Evolutionary conservation across 768 basidiomycete species (phyloP).

Genomic region (Boletus huronensis): DNA sequence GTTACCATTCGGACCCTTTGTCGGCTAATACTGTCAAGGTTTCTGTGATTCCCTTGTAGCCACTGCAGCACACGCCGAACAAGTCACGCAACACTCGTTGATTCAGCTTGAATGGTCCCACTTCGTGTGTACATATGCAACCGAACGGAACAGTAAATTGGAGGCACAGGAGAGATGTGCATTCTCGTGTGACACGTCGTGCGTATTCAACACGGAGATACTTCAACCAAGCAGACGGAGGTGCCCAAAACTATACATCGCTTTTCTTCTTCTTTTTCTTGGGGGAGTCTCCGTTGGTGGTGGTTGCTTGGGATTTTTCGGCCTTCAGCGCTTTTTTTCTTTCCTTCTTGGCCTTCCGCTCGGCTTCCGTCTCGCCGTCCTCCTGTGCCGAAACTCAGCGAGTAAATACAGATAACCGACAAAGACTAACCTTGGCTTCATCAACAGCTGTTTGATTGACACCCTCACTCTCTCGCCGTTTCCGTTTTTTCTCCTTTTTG

Average conservation of each 20-base stretch:
- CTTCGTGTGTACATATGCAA: too few relatives aligned
- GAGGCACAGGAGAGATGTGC: background rate
- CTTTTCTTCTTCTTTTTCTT: constrained; percentile 43
- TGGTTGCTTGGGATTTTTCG: constrained; percentile 56
- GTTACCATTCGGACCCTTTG: too few relatives aligned
- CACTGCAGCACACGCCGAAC: too few relatives aligned
- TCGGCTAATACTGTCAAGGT: too few relatives aligned
- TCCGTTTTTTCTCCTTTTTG: constrained; percentile 46
- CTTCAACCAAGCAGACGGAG: background rate
- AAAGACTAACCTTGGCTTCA: constrained; percentile 38
- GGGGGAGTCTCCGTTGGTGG: constrained; percentile 39
- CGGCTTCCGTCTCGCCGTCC: constrained; percentile 72
- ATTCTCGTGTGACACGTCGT: background rate
- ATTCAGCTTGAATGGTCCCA: too few relatives aligned
- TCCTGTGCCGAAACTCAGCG: constrained; percentile 26
- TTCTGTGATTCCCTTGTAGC: too few relatives aligned
- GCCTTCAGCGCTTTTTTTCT: constrained; percentile 75
- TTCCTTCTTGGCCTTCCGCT: constrained; percentile 80
- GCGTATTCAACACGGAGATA: background rate
- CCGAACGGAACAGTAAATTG: too few relatives aligned
- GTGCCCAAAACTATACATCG: constrained; percentile 24
- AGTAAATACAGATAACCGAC: constrained; percentile 4
- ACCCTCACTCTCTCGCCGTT: constrained; percentile 55
- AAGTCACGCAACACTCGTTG: too few relatives aligned
- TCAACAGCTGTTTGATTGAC: constrained; percentile 40